Base-by-base conservation (phyloP, 2,329 filamentous ascomycete genomes). In the Colletotrichum australisinense region DNA sequence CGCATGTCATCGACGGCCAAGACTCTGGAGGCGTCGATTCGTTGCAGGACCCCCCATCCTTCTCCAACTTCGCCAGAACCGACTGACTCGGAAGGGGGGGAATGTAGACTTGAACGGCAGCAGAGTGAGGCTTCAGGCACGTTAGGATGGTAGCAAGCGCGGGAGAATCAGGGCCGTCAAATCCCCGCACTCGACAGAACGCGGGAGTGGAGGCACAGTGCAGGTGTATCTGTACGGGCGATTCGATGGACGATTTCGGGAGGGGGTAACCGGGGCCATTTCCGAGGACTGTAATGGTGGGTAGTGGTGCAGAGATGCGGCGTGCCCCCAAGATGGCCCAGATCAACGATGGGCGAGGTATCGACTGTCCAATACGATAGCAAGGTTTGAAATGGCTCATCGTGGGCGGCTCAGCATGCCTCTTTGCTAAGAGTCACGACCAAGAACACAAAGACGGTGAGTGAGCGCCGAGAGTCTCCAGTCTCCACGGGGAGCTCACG, bases 161-260 rank as follows among this genome's bases (percentile, higher is more conserved):
- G 63, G 72, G 69, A 68, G 52, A 68, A 74, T 64, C 72, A 74
- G 72, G 69, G 69, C 69, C 72, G 72, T 64, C 72, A 56, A 72
- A 74, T 72, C 72, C 68, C 72, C 72, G 68, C 72, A 74, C 57
- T 73, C 62, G 62, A 62, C 30, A 72, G 63, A 57, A 72, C 46
- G 69, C 72, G 63, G 72, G 72, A 74, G 69, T 63, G 63, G 72
- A 74, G 72, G 72, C 68, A 68, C 68, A 72, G 57, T 67, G 68
- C 68, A 72, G 63, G 16, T 22, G 35, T 42, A 19, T 42, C 38
- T 42, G 38, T 24, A 52, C 22, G 22, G 35, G 64, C 56, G 55
- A 65, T 73, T 70, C 28, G 67, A 66, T 59, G 55, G 52, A 63
- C 26, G 57, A 74, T 63, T 52, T 35, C 62, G 72, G 68, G 38